phyloP scores from a whole-genome alignment of 2,329 filamentous ascomycete genomes.

The Capronia epimyces region DNA sequence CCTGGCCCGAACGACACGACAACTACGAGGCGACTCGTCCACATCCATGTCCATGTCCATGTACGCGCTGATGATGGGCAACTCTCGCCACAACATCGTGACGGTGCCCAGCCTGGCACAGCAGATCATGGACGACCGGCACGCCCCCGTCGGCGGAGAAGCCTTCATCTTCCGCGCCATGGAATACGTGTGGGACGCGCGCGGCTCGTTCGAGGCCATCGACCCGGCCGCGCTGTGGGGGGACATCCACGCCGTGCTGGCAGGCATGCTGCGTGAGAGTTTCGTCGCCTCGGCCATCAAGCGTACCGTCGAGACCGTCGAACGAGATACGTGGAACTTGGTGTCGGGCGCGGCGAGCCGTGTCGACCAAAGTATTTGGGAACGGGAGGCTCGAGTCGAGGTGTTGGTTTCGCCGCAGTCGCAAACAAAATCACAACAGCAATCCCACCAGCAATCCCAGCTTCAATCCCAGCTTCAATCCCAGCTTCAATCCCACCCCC shows the following conservation, averaged over 20 bases:
- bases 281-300: constrained; percentile 37
- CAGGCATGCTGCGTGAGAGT: constrained; percentile 44
- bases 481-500: too few species aligned
- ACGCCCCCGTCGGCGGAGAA: constrained; percentile 29
- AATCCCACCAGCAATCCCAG: too few species aligned
- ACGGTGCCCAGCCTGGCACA: constrained; percentile 45
- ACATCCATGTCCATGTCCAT: constrained; percentile 14
- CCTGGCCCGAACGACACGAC: constrained; percentile 8
- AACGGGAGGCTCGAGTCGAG: constrained; percentile 47
- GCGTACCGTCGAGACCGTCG: constrained; percentile 37
- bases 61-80: constrained; percentile 26
- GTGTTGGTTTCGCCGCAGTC: constrained; percentile 34
- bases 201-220: constrained; percentile 35
- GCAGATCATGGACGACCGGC: constrained; percentile 35
- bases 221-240: constrained; percentile 34
- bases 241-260: constrained; percentile 37
- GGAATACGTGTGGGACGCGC: constrained; percentile 42
- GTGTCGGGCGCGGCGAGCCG: constrained; percentile 55
- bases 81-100: constrained; percentile 49
- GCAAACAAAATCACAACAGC: not conserved
- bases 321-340: constrained; percentile 49
- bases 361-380: constrained; percentile 60
- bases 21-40: constrained; percentile 21
- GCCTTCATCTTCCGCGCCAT: constrained; percentile 35
- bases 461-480: too few species aligned